These are phyloP conservation scores for Chrysoporthe deuterocubensis DNA, from an alignment of 2,329 filamentous ascomycete species.

Conservation along the genomic window DNA sequence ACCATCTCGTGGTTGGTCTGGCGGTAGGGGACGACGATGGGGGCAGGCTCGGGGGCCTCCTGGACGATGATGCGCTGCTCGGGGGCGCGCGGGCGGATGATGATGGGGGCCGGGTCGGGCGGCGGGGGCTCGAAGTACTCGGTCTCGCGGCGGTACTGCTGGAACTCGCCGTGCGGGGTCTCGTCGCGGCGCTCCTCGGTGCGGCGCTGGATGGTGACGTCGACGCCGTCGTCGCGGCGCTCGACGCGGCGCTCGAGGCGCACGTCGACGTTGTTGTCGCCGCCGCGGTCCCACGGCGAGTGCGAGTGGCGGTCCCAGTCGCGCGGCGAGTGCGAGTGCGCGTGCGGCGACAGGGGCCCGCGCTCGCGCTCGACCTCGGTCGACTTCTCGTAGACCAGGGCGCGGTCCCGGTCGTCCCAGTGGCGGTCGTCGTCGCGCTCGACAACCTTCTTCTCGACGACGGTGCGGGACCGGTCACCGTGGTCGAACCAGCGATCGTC, in stretches of 20 bases:
- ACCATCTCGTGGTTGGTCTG: slow-evolving; percentile 43
- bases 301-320: slow-evolving; percentile 41
- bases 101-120: slow-evolving; percentile 51
- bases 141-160: slow-evolving; percentile 64
- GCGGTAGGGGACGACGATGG: slow-evolving; percentile 55
- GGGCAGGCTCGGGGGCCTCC: slow-evolving; percentile 57
- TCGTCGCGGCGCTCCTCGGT: slow-evolving; percentile 55
- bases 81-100: slow-evolving; percentile 59
- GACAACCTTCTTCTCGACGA: slow-evolving; percentile 40
- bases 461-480: slow-evolving; percentile 32
- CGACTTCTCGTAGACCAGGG: slow-evolving; percentile 49
- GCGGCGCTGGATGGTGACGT: slow-evolving; percentile 59
- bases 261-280: slow-evolving; percentile 47
- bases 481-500: slow-evolving; percentile 24
- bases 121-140: slow-evolving; percentile 62
- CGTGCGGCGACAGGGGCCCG: slow-evolving; percentile 30
- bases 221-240: slow-evolving; percentile 49
- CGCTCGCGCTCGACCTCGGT: slow-evolving; percentile 47
- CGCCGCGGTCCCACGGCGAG: slow-evolving; percentile 40
- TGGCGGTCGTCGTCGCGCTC: slow-evolving; percentile 43
- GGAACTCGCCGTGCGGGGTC: slow-evolving; percentile 51
- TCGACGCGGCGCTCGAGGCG: slow-evolving; percentile 48
- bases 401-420: slow-evolving; percentile 39
- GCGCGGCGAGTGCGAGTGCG: slow-evolving; percentile 32
- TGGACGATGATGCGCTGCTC: slow-evolving; percentile 66